Evolutionary conservation across 495 filamentous ascomycete genomes (phyloP), one percentile per base, ranked within the genome.

Genomic region (Geoglossum glabrum): DNA sequence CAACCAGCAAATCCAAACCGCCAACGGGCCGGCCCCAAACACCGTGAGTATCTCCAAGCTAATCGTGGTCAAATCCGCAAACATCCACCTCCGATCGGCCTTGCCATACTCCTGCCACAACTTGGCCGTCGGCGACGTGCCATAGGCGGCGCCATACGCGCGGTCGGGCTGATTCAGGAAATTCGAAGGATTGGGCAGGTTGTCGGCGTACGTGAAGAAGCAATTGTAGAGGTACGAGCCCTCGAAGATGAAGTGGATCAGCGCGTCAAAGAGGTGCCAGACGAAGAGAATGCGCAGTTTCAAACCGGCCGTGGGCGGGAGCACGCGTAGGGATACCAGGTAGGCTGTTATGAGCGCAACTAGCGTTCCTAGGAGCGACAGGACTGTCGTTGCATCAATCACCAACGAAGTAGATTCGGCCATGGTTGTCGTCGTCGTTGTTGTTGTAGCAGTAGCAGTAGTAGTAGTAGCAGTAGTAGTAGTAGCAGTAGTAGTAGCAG

Each of bases 91-190:
- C 58, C 67, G 69, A 65, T 97, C 90, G 0, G 90, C 90, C 69
- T 84, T 81, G 17, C 84, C 89, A 68, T 97, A 97, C 66, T 94
- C 88, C 75, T 87, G 84, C 90, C 90, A 96, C 55, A 95, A 70
- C 49, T 76, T 72, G 8, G 81, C 81, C 56, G 81, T 73, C 46
- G 80, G 77, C n/a, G 74, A 71, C 4, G 73, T 73, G 1, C 80
- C 84, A 64, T 88, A 85, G 28, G 76, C 75, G 8, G 83, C 75
- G 27, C 90, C 90, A 63, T 90, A 93, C 57, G 83, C 63, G 33
- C 79, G 72, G 57, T 80, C 76, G 9, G 65, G 59, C 3, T 67
- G 62, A 15, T 72, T 73, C 0, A 84, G 68, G 66, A 80, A 83
- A 54, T 69, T 45, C 3, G 52, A 6, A 1, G 52, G 5, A 17